These are phyloP conservation scores for Colletotrichum eremochloae DNA, from an alignment of 2,329 filamentous ascomycete species.

Conservation along the genomic window DNA sequence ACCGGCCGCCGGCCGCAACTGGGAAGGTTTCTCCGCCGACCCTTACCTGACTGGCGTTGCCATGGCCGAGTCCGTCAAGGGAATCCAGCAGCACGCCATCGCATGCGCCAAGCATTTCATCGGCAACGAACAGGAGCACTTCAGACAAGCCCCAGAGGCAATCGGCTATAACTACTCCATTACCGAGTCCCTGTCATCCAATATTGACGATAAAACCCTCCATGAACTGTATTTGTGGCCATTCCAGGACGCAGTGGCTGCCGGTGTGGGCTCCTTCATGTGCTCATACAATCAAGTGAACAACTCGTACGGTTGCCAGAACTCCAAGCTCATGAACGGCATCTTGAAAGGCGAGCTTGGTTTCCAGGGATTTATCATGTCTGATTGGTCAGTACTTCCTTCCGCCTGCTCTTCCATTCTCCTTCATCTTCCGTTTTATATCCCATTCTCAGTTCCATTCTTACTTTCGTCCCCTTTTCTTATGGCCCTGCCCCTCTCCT, in stretches of 20 bases:
- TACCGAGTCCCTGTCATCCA: slow-evolving; percentile 69
- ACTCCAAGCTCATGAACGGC: slow-evolving; percentile 80
- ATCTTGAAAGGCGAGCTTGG: slow-evolving; percentile 84
- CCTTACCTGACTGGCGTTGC: slow-evolving; percentile 80
- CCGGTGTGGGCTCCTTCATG: slow-evolving; percentile 75
- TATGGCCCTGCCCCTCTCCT: no score
- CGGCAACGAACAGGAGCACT: slow-evolving; percentile 83
- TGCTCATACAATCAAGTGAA: slow-evolving; percentile 84
- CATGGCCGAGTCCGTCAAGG: slow-evolving; percentile 79
- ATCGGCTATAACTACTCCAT: slow-evolving; percentile 69
- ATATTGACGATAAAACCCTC: slow-evolving; percentile 79
- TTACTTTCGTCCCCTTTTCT: no score
- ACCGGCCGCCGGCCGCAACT: slow-evolving; percentile 67
- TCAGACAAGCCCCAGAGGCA: slow-evolving; percentile 74
- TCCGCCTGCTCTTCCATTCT: not conserved
- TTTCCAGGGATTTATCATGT: slow-evolving; percentile 85
- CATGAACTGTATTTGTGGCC: slow-evolving; percentile 86
- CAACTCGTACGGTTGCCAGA: slow-evolving; percentile 84
- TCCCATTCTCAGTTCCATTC: no score
- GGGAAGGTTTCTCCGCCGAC: slow-evolving; percentile 79
- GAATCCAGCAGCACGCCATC: slow-evolving; percentile 87
- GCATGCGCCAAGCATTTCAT: slow-evolving; percentile 86
- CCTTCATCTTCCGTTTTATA: no score
- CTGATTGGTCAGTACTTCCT: slow-evolving; percentile 71
- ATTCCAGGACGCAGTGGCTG: slow-evolving; percentile 78